phyloP scores from a whole-genome alignment of 805 yeast species.

The Metschnikowia kunwiensis region DNA sequence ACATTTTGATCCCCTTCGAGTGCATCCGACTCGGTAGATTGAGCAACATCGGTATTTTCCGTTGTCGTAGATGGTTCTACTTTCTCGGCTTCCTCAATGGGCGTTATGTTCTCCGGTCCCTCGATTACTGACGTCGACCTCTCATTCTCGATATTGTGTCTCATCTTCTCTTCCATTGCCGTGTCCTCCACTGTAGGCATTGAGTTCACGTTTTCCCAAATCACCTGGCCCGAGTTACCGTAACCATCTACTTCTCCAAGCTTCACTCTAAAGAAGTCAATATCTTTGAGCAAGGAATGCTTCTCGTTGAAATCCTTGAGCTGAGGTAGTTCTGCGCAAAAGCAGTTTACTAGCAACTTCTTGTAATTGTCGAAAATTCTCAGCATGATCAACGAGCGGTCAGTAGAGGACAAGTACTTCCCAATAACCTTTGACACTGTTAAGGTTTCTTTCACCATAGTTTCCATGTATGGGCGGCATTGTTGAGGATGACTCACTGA shows the following conservation, averaged over 20 bases:
- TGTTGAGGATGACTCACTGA: conserved; percentile 42
- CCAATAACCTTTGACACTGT: conserved; percentile 59
- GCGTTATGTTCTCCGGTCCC: background rate
- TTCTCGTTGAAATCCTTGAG: conserved; percentile 52
- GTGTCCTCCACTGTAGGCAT: conserved; percentile 49
- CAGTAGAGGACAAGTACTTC: conserved; percentile 52
- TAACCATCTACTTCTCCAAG: conserved; percentile 57
- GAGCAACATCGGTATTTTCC: no score
- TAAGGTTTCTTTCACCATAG: conserved; percentile 61
- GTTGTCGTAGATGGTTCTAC: no score
- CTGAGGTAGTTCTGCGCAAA: conserved; percentile 45
- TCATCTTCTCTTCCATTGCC: conserved; percentile 46
- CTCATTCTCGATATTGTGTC: conserved; percentile 30
- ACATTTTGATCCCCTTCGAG: no score
- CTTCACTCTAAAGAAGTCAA: conserved; percentile 62
- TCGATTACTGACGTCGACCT: background rate
- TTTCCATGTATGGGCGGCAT: conserved; percentile 63
- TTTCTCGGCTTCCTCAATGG: no score
- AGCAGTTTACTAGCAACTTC: conserved; percentile 48
- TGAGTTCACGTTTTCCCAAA: conserved; percentile 58
- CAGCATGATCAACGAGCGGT: conserved; percentile 44
- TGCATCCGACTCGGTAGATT: no score
- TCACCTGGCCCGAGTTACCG: conserved; percentile 57
- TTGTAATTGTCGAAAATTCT: conserved; percentile 59
- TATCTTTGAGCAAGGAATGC: conserved; percentile 54